A percentile compares a stretch with the other conserved stretches of the same genome.
Conservation (phyloP, 164 flowering plant genomes). For the Kingdonia uniflora region DNA sequence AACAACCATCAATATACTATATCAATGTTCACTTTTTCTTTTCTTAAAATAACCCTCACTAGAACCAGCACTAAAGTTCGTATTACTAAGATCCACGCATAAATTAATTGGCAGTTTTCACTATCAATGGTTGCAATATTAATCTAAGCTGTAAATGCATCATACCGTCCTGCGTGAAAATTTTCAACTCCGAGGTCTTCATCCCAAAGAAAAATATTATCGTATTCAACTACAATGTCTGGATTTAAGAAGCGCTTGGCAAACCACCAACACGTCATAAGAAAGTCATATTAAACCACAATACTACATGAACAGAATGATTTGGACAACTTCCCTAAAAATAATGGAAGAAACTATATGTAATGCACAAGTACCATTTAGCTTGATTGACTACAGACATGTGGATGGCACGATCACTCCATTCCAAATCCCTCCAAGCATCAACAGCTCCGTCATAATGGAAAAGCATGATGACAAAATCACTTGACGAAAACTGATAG, state of each 20-base stretch:
- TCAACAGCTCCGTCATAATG: conserved; percentile 81
- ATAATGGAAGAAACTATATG: not conserved
- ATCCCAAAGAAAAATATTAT: conserved; percentile 82
- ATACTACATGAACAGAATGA: not conserved
- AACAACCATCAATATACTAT: no score
- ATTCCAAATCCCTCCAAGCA: conserved; percentile 58
- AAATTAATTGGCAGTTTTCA: no score
- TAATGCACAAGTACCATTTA: conserved; percentile 64
- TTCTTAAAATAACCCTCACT: no score
- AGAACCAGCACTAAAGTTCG: no score
- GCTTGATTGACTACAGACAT: conserved; percentile 73
- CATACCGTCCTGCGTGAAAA: conserved; percentile 63
- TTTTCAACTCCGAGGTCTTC: conserved; percentile 82
- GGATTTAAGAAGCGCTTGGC: conserved; percentile 94
- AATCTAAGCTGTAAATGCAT: no score
- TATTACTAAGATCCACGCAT: no score
- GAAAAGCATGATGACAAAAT: conserved; percentile 72
- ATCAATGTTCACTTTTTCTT: no score
- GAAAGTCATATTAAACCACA: not conserved
- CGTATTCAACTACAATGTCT: conserved; percentile 68
- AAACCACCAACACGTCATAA: conserved; percentile 70
- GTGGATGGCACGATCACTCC: conserved; percentile 63
- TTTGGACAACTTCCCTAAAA: not conserved
- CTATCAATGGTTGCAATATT: no score
- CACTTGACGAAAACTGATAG: conserved; percentile 52